A percentile compares a stretch with the other conserved stretches of the same genome.
phyloP scores from a whole-genome alignment of 2,329 filamentous ascomycete species.

The Phaeosphaeriaceae sp. region DNA sequence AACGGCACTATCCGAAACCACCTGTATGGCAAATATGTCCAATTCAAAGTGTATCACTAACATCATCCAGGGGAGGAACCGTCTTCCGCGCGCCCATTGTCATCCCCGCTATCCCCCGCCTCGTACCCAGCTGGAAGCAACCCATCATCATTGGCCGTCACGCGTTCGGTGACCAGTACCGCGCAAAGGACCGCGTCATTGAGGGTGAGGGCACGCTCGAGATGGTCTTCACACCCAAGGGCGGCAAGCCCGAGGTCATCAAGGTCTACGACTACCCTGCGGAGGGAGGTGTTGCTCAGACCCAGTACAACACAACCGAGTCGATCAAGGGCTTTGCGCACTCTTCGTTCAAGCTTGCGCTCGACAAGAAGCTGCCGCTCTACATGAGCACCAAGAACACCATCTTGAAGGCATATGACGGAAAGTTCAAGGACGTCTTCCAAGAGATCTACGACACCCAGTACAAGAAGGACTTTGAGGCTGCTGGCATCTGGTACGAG shows the following conservation, averaged over 20 bases:
- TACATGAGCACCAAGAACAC: constrained; percentile 99
- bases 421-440: constrained; percentile 99
- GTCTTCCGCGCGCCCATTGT: constrained; percentile 99
- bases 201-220: constrained; percentile 84
- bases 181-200: constrained; percentile 89
- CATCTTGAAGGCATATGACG: constrained; percentile 98
- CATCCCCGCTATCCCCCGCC: constrained; percentile 88
- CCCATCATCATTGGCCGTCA: constrained; percentile 99
- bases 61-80: constrained; percentile 72
- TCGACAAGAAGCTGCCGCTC: constrained; percentile 86
- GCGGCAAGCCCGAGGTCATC: constrained; percentile 81
- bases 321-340: constrained; percentile 95
- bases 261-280: constrained; percentile 90
- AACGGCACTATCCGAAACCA: constrained; percentile 84
- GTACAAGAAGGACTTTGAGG: constrained; percentile 89
- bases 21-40: constrained; percentile 53
- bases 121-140: constrained; percentile 97
- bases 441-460: constrained; percentile 90
- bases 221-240: constrained; percentile 90
- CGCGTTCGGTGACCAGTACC: constrained; percentile 98
- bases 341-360: constrained; percentile 93
- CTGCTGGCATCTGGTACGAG: constrained; percentile 97
- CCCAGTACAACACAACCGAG: constrained; percentile 98
- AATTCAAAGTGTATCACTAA: constrained; percentile 19
- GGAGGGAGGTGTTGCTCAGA: constrained; percentile 87